phyloP scores from a whole-genome alignment of 179 eudicot genomes.

The Beta corolliflora region DNA sequence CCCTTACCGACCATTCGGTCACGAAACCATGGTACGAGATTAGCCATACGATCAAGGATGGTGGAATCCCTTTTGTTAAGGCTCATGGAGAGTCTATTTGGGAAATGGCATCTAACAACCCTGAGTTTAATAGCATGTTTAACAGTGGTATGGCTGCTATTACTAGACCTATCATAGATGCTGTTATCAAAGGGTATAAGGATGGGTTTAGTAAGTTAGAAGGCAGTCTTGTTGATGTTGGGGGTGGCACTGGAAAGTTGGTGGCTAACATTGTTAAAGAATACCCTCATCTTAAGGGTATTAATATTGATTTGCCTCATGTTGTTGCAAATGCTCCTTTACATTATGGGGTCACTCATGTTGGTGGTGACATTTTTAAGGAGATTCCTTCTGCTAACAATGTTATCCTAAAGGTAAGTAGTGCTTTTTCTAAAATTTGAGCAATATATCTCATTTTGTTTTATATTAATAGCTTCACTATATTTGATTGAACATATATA shows the following conservation, averaged over 20 bases:
- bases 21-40: background rate
- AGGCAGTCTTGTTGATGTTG: conserved; percentile 9
- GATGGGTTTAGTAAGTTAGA: background rate
- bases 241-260: background rate
- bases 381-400: background rate
- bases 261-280: background rate
- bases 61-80: background rate
- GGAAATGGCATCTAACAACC: background rate
- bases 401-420: background rate
- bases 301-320: background rate
- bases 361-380: conserved; percentile 1
- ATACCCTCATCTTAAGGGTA: conserved; percentile 3
- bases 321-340: background rate
- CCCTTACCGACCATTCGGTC: background rate
- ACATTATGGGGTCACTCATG: background rate
- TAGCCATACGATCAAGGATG: conserved; percentile 9
- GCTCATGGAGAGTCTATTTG: background rate
- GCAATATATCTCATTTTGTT: too few relatives aligned
- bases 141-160: background rate
- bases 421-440: too few relatives aligned
- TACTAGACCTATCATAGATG: background rate
- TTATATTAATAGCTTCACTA: too few relatives aligned
- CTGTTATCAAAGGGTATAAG: background rate
- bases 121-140: background rate
- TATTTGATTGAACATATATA: too few relatives aligned